Evolutionary conservation across 176 grass and related monocot species (phyloP).

Genomic region (Typha latifolia): DNA sequence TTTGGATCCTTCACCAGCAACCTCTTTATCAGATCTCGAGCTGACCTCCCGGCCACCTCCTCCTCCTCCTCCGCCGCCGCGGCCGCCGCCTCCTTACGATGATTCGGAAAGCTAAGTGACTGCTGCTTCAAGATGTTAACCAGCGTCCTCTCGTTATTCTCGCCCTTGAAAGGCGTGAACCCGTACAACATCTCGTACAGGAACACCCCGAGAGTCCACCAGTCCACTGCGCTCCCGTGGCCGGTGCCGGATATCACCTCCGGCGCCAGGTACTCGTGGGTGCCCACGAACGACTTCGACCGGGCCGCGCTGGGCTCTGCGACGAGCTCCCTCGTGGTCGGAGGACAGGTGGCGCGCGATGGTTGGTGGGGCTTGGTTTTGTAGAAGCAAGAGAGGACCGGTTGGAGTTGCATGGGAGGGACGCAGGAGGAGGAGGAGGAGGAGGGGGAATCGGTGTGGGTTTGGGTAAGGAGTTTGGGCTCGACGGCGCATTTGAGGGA

Average conservation of each 20-base stretch:
- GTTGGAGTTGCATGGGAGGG: conserved; percentile 56
- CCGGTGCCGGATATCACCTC: conserved; percentile 79
- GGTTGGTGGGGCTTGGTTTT: too few relatives aligned
- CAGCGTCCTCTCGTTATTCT: conserved; percentile 68
- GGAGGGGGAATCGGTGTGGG: conserved; percentile 9
- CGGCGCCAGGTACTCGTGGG: conserved; percentile 83
- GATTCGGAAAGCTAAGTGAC: conserved; percentile 44
- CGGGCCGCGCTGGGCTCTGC: conserved; percentile 60
- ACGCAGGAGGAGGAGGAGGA: conserved; percentile 38
- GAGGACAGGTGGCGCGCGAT: too few relatives aligned
- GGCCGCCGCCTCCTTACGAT: background rate
- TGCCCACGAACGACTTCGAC: conserved; percentile 80
- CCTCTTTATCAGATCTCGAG: conserved; percentile 59
- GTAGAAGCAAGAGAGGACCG: conserved; percentile 78
- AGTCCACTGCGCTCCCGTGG: conserved; percentile 88
- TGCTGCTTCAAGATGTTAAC: conserved; percentile 73
- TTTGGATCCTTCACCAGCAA: conserved; percentile 66
- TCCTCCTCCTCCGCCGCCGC: conserved; percentile 30
- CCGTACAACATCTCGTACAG: conserved; percentile 87
- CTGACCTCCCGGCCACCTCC: conserved; percentile 17
- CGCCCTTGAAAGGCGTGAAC: conserved; percentile 72
- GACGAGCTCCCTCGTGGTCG: conserved; percentile 32
- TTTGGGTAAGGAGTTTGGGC: conserved; percentile 39
- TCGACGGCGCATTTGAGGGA: conserved; percentile 82
- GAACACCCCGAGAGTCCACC: conserved; percentile 90